phyloP scores from a whole-genome alignment of 176 grass and related monocot genomes.

The Paspalum vaginatum region DNA sequence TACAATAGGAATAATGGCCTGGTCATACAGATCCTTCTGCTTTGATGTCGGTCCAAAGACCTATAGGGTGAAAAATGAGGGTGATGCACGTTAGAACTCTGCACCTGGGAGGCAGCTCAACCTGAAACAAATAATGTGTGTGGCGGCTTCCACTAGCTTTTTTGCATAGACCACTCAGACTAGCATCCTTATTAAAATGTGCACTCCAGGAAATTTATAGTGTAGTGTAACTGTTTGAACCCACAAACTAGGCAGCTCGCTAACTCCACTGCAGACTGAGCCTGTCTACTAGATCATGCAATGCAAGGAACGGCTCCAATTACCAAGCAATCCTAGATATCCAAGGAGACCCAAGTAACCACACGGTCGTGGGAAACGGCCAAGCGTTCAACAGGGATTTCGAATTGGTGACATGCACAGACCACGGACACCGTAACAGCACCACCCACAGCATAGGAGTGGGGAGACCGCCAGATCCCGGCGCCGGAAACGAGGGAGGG shows the following conservation, averaged over 20 bases:
- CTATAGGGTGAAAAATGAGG: constrained; percentile 25
- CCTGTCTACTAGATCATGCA: background rate
- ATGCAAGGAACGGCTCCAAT: background rate
- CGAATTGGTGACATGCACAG: background rate
- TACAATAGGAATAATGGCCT: constrained; percentile 94
- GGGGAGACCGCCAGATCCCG: background rate
- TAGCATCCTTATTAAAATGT: background rate
- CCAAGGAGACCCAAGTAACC: background rate
- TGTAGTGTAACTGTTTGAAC: constrained; percentile 5
- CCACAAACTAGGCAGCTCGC: background rate
- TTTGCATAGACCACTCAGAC: background rate
- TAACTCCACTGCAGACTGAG: background rate
- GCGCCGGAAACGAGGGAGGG: background rate
- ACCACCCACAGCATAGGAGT: background rate
- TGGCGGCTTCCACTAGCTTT: background rate
- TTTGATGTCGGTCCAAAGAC: constrained; percentile 86
- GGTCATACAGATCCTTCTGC: constrained; percentile 85
- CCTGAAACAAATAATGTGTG: background rate
- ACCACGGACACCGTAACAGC: background rate
- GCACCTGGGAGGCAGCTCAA: background rate
- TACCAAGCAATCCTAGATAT: background rate
- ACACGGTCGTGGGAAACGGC: background rate
- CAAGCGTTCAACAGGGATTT: background rate
- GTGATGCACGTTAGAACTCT: background rate
- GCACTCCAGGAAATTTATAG: background rate